A percentile compares a stretch with the other conserved stretches of the same genome.
phyloP scores from a whole-genome alignment of 108 stramenopile genomes.

The Skeletonema grethae region DNA sequence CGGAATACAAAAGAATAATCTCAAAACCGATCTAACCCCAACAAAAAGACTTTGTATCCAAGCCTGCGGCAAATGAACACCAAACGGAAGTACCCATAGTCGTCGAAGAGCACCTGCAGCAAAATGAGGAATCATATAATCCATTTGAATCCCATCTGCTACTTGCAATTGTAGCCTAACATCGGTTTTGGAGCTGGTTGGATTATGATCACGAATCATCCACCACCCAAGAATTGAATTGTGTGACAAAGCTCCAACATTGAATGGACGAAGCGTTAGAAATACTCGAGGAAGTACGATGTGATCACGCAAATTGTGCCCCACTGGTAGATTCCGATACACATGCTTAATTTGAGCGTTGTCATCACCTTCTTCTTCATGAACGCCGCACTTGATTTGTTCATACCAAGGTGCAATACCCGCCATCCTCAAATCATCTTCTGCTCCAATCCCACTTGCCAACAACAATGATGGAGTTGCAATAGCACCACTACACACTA shows the following conservation, averaged over 20 bases:
- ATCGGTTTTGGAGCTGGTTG: background rate
- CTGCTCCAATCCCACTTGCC: slow-evolving; percentile 60
- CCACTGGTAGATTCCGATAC: slow-evolving; percentile 36
- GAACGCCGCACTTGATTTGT: background rate
- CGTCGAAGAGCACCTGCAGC: slow-evolving; percentile 40
- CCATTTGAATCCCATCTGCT: slow-evolving; percentile 41
- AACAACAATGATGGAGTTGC: slow-evolving; percentile 68
- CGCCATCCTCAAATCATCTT: slow-evolving; percentile 33
- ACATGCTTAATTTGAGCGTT: background rate
- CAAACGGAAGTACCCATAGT: slow-evolving; percentile 3
- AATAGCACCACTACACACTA: slow-evolving; percentile 76
- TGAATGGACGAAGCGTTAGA: slow-evolving; percentile 20
- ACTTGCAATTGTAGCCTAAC: slow-evolving; percentile 42
- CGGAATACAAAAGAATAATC: background rate
- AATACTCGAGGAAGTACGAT: slow-evolving; percentile 57
- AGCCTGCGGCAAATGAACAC: slow-evolving; percentile 10
- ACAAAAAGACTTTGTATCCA: slow-evolving; percentile 5
- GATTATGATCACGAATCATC: background rate
- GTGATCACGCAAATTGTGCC: slow-evolving; percentile 62
- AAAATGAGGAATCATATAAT: slow-evolving; percentile 46
- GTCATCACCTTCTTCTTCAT: no score
- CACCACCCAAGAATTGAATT: slow-evolving; percentile 39
- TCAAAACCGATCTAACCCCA: slow-evolving; percentile 9
- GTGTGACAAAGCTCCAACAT: slow-evolving; percentile 2
- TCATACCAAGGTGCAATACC: slow-evolving; percentile 53